phyloP scores from a whole-genome alignment of 495 filamentous ascomycete genomes.

The Daldinia bambusicola region DNA sequence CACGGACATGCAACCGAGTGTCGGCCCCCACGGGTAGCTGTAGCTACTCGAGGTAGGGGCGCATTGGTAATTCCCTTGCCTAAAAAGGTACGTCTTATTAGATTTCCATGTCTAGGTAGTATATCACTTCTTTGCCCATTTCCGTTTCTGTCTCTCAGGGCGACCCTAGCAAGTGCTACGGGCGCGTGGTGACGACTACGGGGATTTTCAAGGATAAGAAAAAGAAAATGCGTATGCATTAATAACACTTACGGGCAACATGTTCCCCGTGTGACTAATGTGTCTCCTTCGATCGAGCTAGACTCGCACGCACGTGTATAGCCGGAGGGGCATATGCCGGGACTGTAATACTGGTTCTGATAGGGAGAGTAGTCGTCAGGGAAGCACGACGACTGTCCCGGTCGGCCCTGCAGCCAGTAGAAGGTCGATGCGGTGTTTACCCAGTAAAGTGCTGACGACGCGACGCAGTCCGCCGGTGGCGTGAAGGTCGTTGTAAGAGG shows the following conservation, averaged over 20 bases:
- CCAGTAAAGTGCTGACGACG: constrained; percentile 55
- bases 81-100: constrained; percentile 8
- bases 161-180: neutral
- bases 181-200: neutral
- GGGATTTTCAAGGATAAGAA: constrained; percentile 1
- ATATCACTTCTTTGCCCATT: no score
- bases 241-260: constrained; percentile 46
- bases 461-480: constrained; percentile 47
- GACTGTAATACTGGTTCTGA: constrained; percentile 43
- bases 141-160: no score
- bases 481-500: constrained; percentile 50
- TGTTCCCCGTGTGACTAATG: constrained; percentile 35
- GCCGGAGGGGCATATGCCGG: constrained; percentile 43
- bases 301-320: constrained; percentile 42
- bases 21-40: constrained; percentile 33
- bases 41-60: constrained; percentile 35
- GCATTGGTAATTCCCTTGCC: constrained; percentile 34
- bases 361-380: constrained; percentile 34
- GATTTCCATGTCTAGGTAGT: constrained; percentile 8
- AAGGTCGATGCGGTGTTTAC: constrained; percentile 50
- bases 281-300: constrained; percentile 5
- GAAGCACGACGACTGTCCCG: constrained; percentile 32
- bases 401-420: constrained; percentile 37
- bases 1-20: constrained; percentile 30
- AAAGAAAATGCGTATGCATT: neutral